Evolutionary conservation across 371 early-diverging fungal species (phyloP).

Genomic region (Lichtheimia ornata): DNA sequence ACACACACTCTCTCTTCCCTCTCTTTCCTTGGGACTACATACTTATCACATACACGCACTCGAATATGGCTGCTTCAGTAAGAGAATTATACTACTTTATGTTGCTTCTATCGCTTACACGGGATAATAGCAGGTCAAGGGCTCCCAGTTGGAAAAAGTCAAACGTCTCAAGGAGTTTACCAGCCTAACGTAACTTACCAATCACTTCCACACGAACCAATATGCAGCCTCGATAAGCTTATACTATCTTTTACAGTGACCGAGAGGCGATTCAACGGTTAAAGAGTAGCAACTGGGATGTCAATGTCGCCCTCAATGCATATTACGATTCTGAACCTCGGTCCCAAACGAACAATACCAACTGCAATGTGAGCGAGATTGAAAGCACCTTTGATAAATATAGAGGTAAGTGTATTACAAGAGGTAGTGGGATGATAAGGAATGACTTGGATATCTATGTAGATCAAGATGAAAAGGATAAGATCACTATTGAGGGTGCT

Average conservation of each 20-base stretch:
- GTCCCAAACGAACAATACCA: neutral
- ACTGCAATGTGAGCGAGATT: conserved; percentile 29
- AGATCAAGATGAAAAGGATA: conserved; percentile 64
- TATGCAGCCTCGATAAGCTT: neutral
- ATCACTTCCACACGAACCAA: neutral
- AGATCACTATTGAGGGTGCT: conserved; percentile 78
- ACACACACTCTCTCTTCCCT: no score
- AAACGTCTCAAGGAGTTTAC: conserved; percentile 55
- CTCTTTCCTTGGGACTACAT: no score
- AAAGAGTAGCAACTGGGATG: conserved; percentile 61
- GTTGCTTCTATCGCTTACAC: no score
- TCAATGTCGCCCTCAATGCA: conserved; percentile 65
- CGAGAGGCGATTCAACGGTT: conserved; percentile 54
- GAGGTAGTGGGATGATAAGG: conserved; percentile 28
- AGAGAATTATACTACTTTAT: no score
- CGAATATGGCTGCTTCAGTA: no score
- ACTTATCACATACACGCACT: no score
- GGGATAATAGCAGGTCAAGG: conserved; percentile 1
- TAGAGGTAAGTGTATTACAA: conserved; percentile 27
- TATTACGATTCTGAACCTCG: conserved; percentile 44
- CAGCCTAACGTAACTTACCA: conserved; percentile 39
- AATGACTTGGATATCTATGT: neutral
- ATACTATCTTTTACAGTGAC: conserved; percentile 43
- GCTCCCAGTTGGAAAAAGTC: conserved; percentile 39
- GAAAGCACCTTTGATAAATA: conserved; percentile 66